Evolutionary conservation across 106 monocot species (phyloP), one percentile per base, ranked within the genome.

Genomic region (Ottelia alismoides): DNA sequence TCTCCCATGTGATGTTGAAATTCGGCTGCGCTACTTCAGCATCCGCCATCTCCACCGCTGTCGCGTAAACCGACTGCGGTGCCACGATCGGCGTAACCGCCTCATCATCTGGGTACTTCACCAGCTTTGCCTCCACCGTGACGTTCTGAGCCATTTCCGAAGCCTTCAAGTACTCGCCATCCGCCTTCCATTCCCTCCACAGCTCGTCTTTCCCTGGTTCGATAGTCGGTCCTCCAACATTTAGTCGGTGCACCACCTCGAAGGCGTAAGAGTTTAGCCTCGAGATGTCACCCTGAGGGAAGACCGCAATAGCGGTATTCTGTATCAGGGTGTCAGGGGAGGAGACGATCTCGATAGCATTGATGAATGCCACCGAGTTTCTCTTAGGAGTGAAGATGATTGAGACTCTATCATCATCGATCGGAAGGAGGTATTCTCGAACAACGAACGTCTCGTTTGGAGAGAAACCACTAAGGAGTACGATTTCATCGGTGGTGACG

Each of bases 171-270:
- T n/a, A n/a, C n/a, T n/a, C n/a, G n/a, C n/a, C n/a, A n/a, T n/a
- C n/a, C n/a, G n/a, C n/a, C n/a, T n/a, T n/a, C n/a, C n/a, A n/a
- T n/a, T n/a, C n/a, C n/a, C n/a, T n/a, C n/a, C n/a, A n/a, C n/a
- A n/a, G n/a, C n/a, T n/a, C n/a, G n/a, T n/a, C n/a, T n/a, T n/a
- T n/a, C n/a, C n/a, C n/a, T n/a, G n/a, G n/a, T n/a, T n/a, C n/a
- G n/a, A n/a, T n/a, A n/a, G n/a, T n/a, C n/a, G 67, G 57, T 5
- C 67, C 67, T 18, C 67, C 67, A 30, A 67, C 29, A 20, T 67
- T 67, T 16, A 67, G 14, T 25, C 67, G n/a, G 67, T 58, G 20
- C 0, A 46, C 11, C 19, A 58, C 27, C 56, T 67, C 57, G 25
- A 58, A 31, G 49, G 57, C 48, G 49, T 29, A 51, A 24, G 6